These are phyloP conservation scores for Fusarium sarcochroum DNA, from an alignment of 2,329 filamentous ascomycete species.

Conservation along the genomic window DNA sequence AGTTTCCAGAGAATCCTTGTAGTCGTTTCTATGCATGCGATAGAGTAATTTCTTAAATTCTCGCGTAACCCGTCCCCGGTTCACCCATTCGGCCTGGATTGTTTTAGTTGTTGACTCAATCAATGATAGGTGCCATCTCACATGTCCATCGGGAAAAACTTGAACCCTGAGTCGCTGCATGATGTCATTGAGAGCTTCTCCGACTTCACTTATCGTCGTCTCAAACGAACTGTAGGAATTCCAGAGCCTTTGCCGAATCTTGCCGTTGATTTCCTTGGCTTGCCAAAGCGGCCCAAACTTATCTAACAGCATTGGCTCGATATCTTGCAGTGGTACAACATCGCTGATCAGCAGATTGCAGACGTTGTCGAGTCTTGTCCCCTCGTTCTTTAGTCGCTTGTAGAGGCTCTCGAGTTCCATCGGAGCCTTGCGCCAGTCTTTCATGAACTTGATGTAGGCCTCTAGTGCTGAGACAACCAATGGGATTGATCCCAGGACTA, in stretches of 20 bases:
- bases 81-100: constrained; percentile 9
- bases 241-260: constrained; percentile 46
- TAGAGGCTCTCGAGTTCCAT: constrained; percentile 46
- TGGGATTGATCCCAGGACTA: constrained; percentile 42
- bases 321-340: constrained; percentile 37
- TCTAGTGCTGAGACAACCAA: constrained; percentile 37
- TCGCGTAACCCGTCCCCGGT: not conserved
- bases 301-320: constrained; percentile 50
- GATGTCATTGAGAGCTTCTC: constrained; percentile 41
- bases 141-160: constrained; percentile 7
- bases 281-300: constrained; percentile 51
- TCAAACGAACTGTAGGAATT: constrained; percentile 45
- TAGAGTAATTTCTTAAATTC: constrained; percentile 27
- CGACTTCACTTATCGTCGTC: constrained; percentile 41
- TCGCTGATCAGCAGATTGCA: constrained; percentile 50
- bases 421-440: constrained; percentile 30
- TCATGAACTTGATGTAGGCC: constrained; percentile 41
- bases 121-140: not conserved
- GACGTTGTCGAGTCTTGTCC: constrained; percentile 48
- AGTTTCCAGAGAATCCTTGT: not conserved
- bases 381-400: constrained; percentile 44
- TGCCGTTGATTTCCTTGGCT: constrained; percentile 22
- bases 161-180: constrained; percentile 8
- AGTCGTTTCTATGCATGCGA: constrained; percentile 17
- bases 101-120: rapidly evolving